These are phyloP conservation scores for Blastobotrys robertii DNA, from an alignment of 805 yeast species.

Conservation along the genomic window DNA sequence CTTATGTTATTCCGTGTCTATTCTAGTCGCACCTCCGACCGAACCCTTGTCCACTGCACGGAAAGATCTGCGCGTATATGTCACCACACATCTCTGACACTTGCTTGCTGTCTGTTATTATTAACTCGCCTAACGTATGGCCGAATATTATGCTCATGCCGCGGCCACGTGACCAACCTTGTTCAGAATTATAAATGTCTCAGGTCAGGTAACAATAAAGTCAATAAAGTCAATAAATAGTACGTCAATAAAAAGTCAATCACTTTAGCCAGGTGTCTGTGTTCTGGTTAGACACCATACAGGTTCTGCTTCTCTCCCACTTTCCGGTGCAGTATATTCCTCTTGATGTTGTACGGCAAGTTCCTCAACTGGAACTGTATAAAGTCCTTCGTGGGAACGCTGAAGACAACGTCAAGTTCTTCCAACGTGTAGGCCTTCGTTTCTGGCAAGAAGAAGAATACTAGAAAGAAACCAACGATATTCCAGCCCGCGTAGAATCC, in stretches of 20 bases:
- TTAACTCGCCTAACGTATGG: background rate
- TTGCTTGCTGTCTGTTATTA: no score
- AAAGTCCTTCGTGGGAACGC: conserved; percentile 43
- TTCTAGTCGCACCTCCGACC: no score
- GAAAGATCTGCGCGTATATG: no score
- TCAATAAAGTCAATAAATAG: no score
- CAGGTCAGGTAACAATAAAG: no score
- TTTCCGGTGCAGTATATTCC: conserved; percentile 14
- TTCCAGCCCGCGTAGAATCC: conserved; percentile 89
- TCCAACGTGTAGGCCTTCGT: conserved; percentile 65
- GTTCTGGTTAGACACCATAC: background rate
- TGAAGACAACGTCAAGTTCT: conserved; percentile 66
- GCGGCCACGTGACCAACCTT: conserved; percentile 1
- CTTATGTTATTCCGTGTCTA: no score
- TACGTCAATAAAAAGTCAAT: no score
- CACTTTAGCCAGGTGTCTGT: no score
- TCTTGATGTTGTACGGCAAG: conserved; percentile 18
- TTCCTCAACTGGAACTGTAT: conserved; percentile 38
- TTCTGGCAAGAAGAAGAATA: conserved; percentile 46
- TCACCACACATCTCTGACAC: no score
- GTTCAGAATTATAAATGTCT: no score
- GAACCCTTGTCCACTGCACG: no score
- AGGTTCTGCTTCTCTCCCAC: conserved; percentile 1
- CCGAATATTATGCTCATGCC: background rate
- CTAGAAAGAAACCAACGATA: conserved; percentile 57